Evolutionary conservation across 2,329 filamentous ascomycete species (phyloP).

Genomic region (Aspergillus intermedius): DNA sequence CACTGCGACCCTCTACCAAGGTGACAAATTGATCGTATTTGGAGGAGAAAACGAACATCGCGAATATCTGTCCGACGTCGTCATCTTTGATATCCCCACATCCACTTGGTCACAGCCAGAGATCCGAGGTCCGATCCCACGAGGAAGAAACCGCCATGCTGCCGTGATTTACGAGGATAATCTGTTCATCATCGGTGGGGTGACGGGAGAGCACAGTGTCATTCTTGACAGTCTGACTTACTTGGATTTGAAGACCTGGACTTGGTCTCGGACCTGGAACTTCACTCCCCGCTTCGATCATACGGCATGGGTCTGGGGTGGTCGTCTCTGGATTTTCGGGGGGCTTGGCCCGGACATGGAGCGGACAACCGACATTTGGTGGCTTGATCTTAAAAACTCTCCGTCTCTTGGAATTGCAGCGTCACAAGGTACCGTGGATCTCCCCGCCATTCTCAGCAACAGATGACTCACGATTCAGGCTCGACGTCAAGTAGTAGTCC

Average conservation of each 20-base stretch:
- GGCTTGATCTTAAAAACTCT: conserved; percentile 87
- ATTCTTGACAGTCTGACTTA: conserved; percentile 96
- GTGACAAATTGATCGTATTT: conserved; percentile 92
- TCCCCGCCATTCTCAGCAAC: conserved; percentile 20
- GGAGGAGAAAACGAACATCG: conserved; percentile 97
- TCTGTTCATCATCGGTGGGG: conserved; percentile 90
- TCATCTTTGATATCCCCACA: conserved; percentile 90
- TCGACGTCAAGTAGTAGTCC: conserved; percentile 24
- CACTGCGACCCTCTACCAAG: conserved; percentile 88
- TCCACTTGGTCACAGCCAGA: conserved; percentile 93
- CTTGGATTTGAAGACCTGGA: conserved; percentile 92
- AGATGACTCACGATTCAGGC: conserved; percentile 35
- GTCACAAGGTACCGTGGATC: conserved; percentile 49
- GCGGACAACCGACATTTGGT: conserved; percentile 92
- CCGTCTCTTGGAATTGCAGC: conserved; percentile 73
- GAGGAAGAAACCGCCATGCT: conserved; percentile 86
- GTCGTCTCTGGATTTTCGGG: conserved; percentile 93
- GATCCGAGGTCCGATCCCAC: conserved; percentile 74
- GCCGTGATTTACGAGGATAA: conserved; percentile 95
- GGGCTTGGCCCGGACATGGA: conserved; percentile 95
- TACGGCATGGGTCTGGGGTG: conserved; percentile 86
- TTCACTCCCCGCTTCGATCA: conserved; percentile 95
- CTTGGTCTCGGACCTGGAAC: conserved; percentile 92
- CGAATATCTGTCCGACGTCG: conserved; percentile 89
- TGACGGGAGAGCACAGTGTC: conserved; percentile 84